Evolutionary conservation across 2,329 filamentous ascomycete species (phyloP), one percentile per base, ranked within the genome.

Genomic region (Cladophialophora psammophila): DNA sequence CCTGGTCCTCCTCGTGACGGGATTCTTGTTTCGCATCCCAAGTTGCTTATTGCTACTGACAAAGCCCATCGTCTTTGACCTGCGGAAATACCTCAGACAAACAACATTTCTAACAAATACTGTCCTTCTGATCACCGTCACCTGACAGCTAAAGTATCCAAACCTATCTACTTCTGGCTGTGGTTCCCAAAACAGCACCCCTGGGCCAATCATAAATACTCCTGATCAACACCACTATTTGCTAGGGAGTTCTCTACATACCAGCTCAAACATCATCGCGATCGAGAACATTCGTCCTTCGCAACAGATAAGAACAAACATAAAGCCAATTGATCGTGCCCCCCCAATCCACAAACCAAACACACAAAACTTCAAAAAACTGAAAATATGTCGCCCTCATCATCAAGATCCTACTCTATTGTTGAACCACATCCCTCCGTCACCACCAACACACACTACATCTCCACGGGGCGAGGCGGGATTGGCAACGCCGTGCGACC

Each of bases 371-470:
- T 45, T 60, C 52, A 66, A 64, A 60, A 62, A 6, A 13, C 53
- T 60, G 69, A 60, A 73, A 78, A 76, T 10, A 72, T 69, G 54
- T 67, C 70, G 36, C 60, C 61, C 76, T 75, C 80, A 53, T 66
- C 74, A 59, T 74, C 76, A 52, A 63, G 71, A 66, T 77, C 80
- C 73, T 87, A 86, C 81, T 82, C 81, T 74, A 82, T 89, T 75
- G 82, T 85, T 76, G 87, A 89, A 75, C 87, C 87, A 69, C 87
- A 89, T 78, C 87, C 87, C 20, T 85, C 86, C 62, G 81, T 83
- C 63, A n/a, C 78, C 81, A 64, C 73, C 74, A 63, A 78, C 77
- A 72, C 76, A 71, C 77, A 79, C 42, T 81, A 84, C 74, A 77
- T 85, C 71, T 79, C 83, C 68, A 81, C 84, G 48, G 88, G 88